Evolutionary conservation across 2,329 filamentous ascomycete genomes (phyloP), one percentile per base, ranked within the genome.

Genomic region (Simplicillium aogashimaense): DNA sequence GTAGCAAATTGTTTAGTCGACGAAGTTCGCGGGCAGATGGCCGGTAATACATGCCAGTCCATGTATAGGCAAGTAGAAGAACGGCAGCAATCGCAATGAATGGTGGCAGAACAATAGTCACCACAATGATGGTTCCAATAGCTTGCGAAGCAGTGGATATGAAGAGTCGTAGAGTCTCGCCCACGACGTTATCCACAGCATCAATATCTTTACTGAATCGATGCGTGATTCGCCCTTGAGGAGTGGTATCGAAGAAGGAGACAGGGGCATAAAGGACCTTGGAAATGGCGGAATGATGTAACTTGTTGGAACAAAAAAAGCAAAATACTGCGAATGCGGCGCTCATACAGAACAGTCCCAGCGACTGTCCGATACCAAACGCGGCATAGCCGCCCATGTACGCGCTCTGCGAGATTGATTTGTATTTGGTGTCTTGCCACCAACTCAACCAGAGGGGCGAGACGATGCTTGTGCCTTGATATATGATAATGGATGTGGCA

Each of bases 201-300:
- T 95, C 86, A 14, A 95, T 75, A 56, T 95, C 88, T 59, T 94
- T 94, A 52, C 86, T 94, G 61, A 95, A 94, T 16, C 88, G 76
- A 60, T 95, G 94, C 78, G 94, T 94, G 50, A 95, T 74, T 58
- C 94, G 87, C 7, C 88, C 88, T 1, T 94, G 73, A 6, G 88
- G 88, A 1, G 88, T 94, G 2, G 87, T 83, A 55, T 95, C 88
- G 55, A 95, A 95, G 64, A 95, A 95, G 1, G 74, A 71, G 70
- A 57, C 42, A 6, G 54, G 49, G 6, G 52, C 50, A 17, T 48
- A 46, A 2, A 57, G 38, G 4, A 49, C 39, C 11, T 40, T 38
- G 3, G 42, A 44, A 14, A 50, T 38, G 5, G 20, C 20, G 5
- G 20, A 5, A 9, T 25, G 20, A 25, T 25, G 20, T 6, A 25